Base-by-base conservation (phyloP, 164 flowering plant genomes). In the Warburgia ugandensis region DNA sequence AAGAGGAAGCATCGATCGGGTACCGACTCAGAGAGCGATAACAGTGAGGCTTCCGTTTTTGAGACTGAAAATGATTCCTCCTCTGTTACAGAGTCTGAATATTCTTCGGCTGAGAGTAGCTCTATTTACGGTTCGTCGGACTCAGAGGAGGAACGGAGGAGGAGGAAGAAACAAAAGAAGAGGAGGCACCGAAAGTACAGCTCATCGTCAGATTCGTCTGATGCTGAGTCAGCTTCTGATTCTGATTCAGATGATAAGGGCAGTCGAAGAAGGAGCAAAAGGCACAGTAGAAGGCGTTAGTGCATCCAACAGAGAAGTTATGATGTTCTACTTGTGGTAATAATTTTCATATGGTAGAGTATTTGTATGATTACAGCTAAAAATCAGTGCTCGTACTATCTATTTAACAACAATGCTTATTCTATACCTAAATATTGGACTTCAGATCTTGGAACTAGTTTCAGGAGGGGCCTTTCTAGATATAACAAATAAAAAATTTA, bases 21-120 rank as follows among this genome's bases (percentile, higher is more conserved):
- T 40, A 66, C 79, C 29, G 85, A 78, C 45, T 73, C 89, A 29
- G 77, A 67, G 5, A 74, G 73, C 48, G 89, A 70, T 4, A 36
- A 33, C 22, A 90, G 94, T 49, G 97, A 82, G 69, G 91, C 86
- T 55, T 81, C 87, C 17, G 95, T 86, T 29, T 91, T 85, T 60
- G 80, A 77, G 62, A 78, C 88, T 21, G 91, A 83, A 17, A 79
- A 90, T 60, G 79, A 61, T 37, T 54, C 80, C 0, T 79, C 86
- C 9, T 89, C 97, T 2, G 86, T 63, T 30, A 76, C 89, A 6
- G 85, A 64, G 5, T 81, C 97, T 1, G 90, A 81, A 29, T 70
- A 53, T 39, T 80, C 87, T 20, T 79, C 86, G 0, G 78, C 36
- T 19, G 83, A 68, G 55, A 81, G 78, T 60, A 88, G 87, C 52